Evolutionary conservation across 1,284 basidiomycete species (phyloP).

Genomic region (Boletus mariae): DNA sequence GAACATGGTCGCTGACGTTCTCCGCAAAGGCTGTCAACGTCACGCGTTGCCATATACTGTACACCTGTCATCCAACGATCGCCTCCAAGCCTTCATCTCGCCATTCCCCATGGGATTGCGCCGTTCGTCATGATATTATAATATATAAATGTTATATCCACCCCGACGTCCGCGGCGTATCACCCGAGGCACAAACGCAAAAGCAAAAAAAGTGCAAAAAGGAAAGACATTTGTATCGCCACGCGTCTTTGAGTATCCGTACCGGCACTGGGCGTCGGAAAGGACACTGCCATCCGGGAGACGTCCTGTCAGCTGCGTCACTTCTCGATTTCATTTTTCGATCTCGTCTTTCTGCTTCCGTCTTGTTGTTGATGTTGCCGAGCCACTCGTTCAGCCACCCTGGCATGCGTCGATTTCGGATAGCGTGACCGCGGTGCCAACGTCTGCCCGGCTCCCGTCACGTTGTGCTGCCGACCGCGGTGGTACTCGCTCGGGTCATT

Average conservation of each 20-base stretch:
- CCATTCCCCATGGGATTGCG: not conserved
- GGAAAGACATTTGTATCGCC: not conserved
- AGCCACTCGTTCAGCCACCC: not conserved
- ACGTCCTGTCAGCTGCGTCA: not conserved
- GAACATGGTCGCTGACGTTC: not conserved
- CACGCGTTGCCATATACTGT: not conserved
- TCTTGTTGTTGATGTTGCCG: not conserved
- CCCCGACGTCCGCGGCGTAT: not conserved
- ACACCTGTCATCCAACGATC: not conserved
- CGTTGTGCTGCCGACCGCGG: not conserved
- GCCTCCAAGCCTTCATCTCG: not conserved
- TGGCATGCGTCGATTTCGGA: not conserved
- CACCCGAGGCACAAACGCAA: not conserved
- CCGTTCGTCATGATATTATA: not conserved
- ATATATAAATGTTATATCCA: not conserved
- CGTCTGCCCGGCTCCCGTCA: not conserved
- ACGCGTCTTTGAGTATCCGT: not conserved
- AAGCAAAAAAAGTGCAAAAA: not conserved
- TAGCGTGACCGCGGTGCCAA: not conserved
- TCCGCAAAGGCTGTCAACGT: not conserved
- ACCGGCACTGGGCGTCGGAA: not conserved
- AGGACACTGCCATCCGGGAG: not conserved
- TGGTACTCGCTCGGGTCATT: not conserved
- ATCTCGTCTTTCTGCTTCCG: not conserved
- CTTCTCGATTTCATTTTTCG: not conserved